Evolutionary conservation across 257 asterid genomes (phyloP).

Genomic region (Solanum arcanum): DNA sequence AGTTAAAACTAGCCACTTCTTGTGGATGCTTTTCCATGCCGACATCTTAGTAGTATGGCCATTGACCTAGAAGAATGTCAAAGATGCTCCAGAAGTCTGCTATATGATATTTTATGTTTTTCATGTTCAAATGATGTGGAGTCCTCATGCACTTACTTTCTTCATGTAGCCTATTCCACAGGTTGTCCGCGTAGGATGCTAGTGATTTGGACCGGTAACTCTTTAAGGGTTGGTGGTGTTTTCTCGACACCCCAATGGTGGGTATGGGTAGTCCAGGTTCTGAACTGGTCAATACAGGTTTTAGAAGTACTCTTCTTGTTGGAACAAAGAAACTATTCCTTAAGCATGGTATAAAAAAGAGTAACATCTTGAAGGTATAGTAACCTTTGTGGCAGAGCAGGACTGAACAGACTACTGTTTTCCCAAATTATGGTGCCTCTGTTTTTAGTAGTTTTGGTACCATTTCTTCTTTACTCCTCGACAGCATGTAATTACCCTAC

Average conservation of each 20-base stretch:
- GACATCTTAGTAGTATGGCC: slow-evolving; percentile 49
- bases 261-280: background rate
- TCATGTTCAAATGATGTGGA: slow-evolving; percentile 15
- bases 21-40: slow-evolving; percentile 59
- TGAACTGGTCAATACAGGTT: background rate
- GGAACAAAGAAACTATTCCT: background rate
- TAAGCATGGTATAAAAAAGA: background rate
- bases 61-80: slow-evolving; percentile 49
- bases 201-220: slow-evolving; percentile 17
- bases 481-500: background rate
- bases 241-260: background rate
- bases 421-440: background rate
- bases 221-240: slow-evolving; percentile 17
- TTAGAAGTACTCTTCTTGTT: background rate
- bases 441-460: background rate
- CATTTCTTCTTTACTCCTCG: background rate
- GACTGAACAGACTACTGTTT: background rate
- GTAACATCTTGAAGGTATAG: background rate
- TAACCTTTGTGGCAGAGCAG: background rate
- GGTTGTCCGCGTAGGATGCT: slow-evolving; percentile 26
- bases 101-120: slow-evolving; percentile 17
- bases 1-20: slow-evolving; percentile 35
- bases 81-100: slow-evolving; percentile 27
- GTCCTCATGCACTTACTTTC: background rate
- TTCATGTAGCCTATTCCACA: slow-evolving; percentile 6